A percentile compares a stretch with the other conserved stretches of the same genome.
Conservation (phyloP, 2,329 filamentous ascomycete species). For the Triangularia setosa region DNA sequence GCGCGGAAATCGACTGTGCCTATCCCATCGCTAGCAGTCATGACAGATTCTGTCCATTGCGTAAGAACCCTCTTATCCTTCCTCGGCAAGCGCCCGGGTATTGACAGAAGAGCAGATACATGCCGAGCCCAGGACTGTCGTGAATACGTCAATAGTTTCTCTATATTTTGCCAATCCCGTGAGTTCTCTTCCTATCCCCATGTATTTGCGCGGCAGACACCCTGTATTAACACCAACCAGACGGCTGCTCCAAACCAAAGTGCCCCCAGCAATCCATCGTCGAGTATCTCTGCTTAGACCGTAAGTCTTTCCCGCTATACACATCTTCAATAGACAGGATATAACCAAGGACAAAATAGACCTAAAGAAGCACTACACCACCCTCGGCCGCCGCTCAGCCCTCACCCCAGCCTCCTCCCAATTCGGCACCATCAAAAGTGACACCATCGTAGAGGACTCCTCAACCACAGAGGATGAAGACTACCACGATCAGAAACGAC, state of each 20-base stretch:
- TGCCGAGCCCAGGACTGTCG: constrained; percentile 21
- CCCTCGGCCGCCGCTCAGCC: constrained; percentile 16
- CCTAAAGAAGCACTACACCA: constrained; percentile 24
- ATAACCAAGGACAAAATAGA: constrained; percentile 11
- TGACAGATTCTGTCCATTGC: constrained; percentile 19
- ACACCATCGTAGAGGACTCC: neutral
- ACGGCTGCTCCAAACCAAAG: constrained; percentile 19
- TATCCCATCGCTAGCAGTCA: constrained; percentile 3
- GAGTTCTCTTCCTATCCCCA: neutral
- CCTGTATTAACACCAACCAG: neutral
- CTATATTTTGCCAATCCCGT: constrained; percentile 23
- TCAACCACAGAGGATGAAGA: neutral
- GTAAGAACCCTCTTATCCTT: constrained; percentile 7
- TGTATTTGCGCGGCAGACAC: neutral
- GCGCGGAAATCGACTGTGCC: constrained; percentile 15
- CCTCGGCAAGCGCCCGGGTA: neutral
- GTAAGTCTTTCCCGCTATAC: constrained; percentile 7
- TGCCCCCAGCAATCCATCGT: constrained; percentile 20
- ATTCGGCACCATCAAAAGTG: neutral
- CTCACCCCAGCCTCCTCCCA: neutral
- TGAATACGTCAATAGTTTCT: constrained; percentile 17
- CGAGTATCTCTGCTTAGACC: constrained; percentile 23
- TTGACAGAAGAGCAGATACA: constrained; percentile 16
- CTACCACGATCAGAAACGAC: neutral
- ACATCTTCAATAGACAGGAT: neutral